Evolutionary conservation across 768 basidiomycete genomes (phyloP), one percentile per base, ranked within the genome.

Genomic region (Leccinum variicolor): DNA sequence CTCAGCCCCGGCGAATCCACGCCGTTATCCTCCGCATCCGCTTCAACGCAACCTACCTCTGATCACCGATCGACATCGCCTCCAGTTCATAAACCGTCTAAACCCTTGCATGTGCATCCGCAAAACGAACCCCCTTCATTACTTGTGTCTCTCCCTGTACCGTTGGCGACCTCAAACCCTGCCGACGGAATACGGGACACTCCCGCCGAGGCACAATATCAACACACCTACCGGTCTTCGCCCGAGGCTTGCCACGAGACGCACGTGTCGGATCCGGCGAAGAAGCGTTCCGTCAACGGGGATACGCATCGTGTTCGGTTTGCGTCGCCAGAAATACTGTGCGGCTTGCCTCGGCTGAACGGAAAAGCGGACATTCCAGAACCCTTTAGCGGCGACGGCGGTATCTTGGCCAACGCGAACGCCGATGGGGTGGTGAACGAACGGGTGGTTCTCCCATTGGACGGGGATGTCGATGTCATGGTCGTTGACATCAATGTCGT

Each of bases 271-370:
- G 60, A 64, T 28, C 25, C 19, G 19, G 68, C 69, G 23, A 60
- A 51, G 56, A 58, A 28, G 43, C 58, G 43, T 4, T n/a, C 55
- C 17, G 8, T 36, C 10, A 58, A 53, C 29, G 69, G 57, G 23
- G 69, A 69, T 36, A 15, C 31, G 3, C 33, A 65, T 51, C 66
- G 58, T 1, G 73, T 73, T 49, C 61, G 72, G 29, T 74, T 73
- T 31, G 65, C 64, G 3, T 73, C 73, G 3, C 73, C 73, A 3
- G 73, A 74, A 47, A 48, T 70, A 43, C 39, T 68, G 43, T 28
- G 26, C 29, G 64, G 53, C 6, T 39, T 61, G 7, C 60, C 67
- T 17, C 43, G 57, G 29, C 6, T 70, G 50, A 54, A 10, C 10
- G 62, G 47, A 9, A 58, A 46, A 0, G 14, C 19, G n/a, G 55